Evolutionary conservation across 345 rosid species (phyloP).

Genomic region (Brassica carinata): DNA sequence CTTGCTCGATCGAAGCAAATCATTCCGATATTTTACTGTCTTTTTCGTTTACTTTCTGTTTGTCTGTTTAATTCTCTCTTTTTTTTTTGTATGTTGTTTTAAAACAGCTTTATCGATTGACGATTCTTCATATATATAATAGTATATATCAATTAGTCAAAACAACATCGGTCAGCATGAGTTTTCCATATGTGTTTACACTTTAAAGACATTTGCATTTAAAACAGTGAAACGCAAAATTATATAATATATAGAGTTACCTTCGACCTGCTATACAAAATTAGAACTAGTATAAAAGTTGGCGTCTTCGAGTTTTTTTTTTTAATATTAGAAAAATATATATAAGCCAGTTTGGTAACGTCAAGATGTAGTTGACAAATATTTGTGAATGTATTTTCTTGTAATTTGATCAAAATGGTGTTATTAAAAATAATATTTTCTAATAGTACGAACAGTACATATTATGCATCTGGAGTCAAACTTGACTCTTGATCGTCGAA

Average conservation of each 20-base stretch:
- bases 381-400: not conserved
- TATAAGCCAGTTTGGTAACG: constrained; percentile 10
- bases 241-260: not conserved
- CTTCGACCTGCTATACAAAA: not conserved
- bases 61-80: not conserved
- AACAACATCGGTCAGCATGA: not conserved
- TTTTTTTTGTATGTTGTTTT: not conserved
- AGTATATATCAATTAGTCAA: not conserved
- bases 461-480: constrained; percentile 28
- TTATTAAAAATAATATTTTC: not conserved
- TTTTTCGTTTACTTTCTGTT: not conserved
- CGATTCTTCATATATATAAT: not conserved
- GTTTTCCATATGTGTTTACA: not conserved
- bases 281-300: not conserved
- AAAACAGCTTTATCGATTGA: not conserved
- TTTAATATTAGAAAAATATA: not conserved
- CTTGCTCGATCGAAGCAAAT: constrained; percentile 1
- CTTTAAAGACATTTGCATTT: not conserved
- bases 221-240: not conserved
- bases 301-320: constrained; percentile 24
- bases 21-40: not conserved
- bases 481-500: constrained; percentile 40
- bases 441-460: constrained; percentile 2
- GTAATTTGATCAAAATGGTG: not conserved
- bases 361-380: constrained; percentile 30